A percentile compares a stretch with the other conserved stretches of the same genome.
Conservation (phyloP, 352 stramenopile genomes). For the Pythium rhizo-oryzae region DNA sequence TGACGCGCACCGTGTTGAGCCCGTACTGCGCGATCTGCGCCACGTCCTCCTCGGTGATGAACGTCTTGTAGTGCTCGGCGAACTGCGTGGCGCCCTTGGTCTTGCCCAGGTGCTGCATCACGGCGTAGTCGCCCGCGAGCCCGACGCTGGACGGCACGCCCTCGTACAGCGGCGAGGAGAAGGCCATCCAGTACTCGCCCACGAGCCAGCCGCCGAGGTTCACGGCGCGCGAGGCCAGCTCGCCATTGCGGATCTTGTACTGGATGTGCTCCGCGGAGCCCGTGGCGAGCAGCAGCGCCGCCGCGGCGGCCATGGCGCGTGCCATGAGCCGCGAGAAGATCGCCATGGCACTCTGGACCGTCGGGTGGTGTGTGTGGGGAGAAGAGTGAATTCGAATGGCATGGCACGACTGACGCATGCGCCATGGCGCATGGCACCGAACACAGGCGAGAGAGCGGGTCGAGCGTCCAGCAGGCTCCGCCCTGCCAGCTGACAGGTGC, state of each 20-base stretch:
- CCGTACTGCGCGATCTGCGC: slow-evolving; percentile 52
- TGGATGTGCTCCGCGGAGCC: slow-evolving; percentile 20
- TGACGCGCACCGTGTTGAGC: slow-evolving; percentile 77
- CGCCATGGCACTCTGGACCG: background rate
- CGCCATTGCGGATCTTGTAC: slow-evolving; percentile 35
- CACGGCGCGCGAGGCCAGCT: slow-evolving; percentile 51
- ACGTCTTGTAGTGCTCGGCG: slow-evolving; percentile 51
- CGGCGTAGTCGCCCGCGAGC: slow-evolving; percentile 44
- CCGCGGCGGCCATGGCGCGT: no score
- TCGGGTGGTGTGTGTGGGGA: background rate
- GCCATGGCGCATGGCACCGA: no score
- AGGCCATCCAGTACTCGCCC: slow-evolving; percentile 80
- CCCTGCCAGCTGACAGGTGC: no score
- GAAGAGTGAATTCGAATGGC: no score
- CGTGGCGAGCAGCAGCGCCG: background rate
- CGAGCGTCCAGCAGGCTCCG: no score
- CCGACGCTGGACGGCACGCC: slow-evolving; percentile 52
- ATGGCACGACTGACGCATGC: no score
- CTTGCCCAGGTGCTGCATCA: slow-evolving; percentile 39
- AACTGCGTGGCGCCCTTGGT: slow-evolving; percentile 35
- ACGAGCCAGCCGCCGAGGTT: slow-evolving; percentile 89
- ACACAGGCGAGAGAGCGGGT: no score
- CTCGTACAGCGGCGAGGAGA: slow-evolving; percentile 75
- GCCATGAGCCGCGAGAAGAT: background rate
- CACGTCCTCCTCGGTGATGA: slow-evolving; percentile 69